Conservation (phyloP, 371 early-diverging fungal genomes). For the Rhizopus arrhizus region DNA sequence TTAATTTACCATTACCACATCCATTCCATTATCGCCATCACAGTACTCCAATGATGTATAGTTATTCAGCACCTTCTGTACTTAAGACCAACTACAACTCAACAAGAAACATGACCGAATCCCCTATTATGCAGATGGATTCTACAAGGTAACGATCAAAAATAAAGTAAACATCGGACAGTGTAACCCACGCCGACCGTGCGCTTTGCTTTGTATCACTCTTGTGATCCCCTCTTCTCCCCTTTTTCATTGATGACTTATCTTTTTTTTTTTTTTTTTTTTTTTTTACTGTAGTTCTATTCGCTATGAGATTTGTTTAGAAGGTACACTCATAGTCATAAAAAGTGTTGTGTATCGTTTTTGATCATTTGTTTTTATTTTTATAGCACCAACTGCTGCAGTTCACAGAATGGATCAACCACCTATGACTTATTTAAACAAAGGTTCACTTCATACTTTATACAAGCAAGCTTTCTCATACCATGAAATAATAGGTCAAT, state of each 20-base stretch:
- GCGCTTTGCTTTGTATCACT: background rate
- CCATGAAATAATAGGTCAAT: constrained; percentile 44
- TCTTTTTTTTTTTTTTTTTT: background rate
- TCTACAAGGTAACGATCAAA: background rate
- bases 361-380: background rate
- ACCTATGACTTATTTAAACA: constrained; percentile 33
- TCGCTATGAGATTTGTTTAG: constrained; percentile 19
- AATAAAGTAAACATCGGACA: no score
- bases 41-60: background rate
- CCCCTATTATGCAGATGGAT: background rate
- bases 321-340: constrained; percentile 13
- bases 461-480: background rate
- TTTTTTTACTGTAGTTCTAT: constrained; percentile 9
- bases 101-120: no score
- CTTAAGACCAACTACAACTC: background rate
- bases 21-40: background rate
- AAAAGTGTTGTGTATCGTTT: background rate
- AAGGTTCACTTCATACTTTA: constrained; percentile 14
- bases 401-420: constrained; percentile 27
- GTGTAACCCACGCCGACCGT: no score
- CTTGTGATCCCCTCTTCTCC: background rate
- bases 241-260: constrained; percentile 7
- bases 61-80: background rate
- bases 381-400: constrained; percentile 35
- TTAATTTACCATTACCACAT: no score